These are phyloP conservation scores for Penicillium daleae DNA, from an alignment of 495 filamentous ascomycete species.

Conservation along the genomic window DNA sequence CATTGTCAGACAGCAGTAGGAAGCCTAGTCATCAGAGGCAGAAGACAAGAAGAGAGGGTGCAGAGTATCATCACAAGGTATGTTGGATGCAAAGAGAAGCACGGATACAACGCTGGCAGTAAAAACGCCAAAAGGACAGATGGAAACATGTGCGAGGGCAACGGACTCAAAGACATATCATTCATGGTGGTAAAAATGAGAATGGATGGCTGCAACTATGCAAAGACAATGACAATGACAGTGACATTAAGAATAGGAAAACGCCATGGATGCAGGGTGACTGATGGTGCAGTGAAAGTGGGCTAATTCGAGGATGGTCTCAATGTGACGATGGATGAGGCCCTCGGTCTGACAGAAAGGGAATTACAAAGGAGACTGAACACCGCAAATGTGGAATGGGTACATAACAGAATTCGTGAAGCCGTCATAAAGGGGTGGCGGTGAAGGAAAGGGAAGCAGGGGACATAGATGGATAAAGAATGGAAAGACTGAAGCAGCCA, in stretches of 20 bases:
- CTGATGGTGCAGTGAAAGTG: neutral
- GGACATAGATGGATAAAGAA: conserved; percentile 29
- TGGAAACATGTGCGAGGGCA: neutral
- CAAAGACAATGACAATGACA: conserved; percentile 11
- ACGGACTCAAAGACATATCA: conserved; percentile 8
- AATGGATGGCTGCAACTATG: conserved; percentile 13
- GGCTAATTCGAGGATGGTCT: neutral
- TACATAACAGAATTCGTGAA: conserved; percentile 43
- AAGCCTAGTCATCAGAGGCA: conserved; percentile 8
- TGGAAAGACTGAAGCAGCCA: conserved; percentile 10
- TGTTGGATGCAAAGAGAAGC: conserved; percentile 20
- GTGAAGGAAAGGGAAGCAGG: conserved; percentile 10
- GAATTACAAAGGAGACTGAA: conserved; percentile 29
- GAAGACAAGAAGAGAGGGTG: neutral
- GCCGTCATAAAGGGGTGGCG: conserved; percentile 23
- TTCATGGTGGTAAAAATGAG: conserved; percentile 1
- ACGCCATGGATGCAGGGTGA: conserved; percentile 21
- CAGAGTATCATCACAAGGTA: conserved; percentile 17
- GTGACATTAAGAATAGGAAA: neutral
- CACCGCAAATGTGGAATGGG: conserved; percentile 30
- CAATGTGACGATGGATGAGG: neutral
- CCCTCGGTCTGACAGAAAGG: conserved; percentile 5
- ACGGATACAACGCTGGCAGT: conserved; percentile 11
- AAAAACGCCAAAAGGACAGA: neutral
- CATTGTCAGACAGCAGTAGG: neutral